Evolutionary conservation across 2,329 filamentous ascomycete species (phyloP), one percentile per base, ranked within the genome.

Genomic region (Fusarium cyanostomum): DNA sequence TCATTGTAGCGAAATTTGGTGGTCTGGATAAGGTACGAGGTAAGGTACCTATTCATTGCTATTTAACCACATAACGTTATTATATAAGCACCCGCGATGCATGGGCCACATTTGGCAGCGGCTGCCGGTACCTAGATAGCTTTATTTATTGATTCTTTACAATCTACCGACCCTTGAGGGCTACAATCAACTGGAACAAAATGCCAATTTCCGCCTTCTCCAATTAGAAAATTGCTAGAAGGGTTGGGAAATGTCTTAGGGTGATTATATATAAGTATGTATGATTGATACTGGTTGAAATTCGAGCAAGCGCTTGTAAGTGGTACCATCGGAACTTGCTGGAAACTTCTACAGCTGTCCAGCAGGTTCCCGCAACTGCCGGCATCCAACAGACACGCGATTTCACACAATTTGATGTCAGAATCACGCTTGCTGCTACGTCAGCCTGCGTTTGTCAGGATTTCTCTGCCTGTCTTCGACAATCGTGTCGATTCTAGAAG

Each of bases 401-500:
- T 45, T 27, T 63, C 55, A 53, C 52, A 52, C 43, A 53, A 64
- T 65, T 61, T 60, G 53, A 58, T 56, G 50, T 38, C 50, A 60
- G 49, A 3, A 49, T 56, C 38, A 53, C 56, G 26, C 39, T 13
- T 21, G 12, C 51, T 31, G 30, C 33, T 26, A 52, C 41, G 52
- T 33, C 43, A 62, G 35, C 9, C 15, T 43, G 21, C 10, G 44
- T 62, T 57, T 56, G 57, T 60, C 45, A 64, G 38, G 15, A 13
- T 2, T 45, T 57, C 56, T 57, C 27, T 57, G 42, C 30, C 27
- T 55, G 24, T 59, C 56, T 42, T 13, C 18, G 13, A 37, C 8
- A 16, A 52, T 66, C 66, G 38, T 37, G 62, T 27, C 41, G 51
- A 42, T 74, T 74, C 68, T 61, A 69, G 64, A 72, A 71, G 15